Percentiles rank a stretch among this genome's conserved stretches.
These are phyloP conservation scores for Lipomyces spencermartinsiae DNA, from an alignment of 805 yeast genomes.

Conservation along the genomic window DNA sequence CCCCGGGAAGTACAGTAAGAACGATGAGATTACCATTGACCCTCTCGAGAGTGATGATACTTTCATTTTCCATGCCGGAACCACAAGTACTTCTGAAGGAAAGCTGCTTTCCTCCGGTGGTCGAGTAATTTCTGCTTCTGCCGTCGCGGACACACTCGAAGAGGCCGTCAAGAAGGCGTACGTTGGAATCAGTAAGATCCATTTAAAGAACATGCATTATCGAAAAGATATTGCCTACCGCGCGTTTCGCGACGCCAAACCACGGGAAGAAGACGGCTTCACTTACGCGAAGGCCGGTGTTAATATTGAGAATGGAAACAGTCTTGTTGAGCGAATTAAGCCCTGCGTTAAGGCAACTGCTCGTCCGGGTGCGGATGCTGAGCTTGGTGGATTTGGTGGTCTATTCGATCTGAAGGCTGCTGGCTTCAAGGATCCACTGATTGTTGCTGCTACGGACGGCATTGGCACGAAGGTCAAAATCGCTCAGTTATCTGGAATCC, in stretches of 20 bases:
- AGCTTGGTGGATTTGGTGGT: slow-evolving; percentile 99
- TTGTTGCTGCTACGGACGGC: slow-evolving; percentile 99
- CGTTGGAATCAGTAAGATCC: slow-evolving; percentile 76
- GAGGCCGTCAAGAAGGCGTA: slow-evolving; percentile 88
- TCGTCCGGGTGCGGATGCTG: slow-evolving; percentile 96
- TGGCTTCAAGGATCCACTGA: slow-evolving; percentile 75
- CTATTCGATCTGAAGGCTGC: slow-evolving; percentile 87
- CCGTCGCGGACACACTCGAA: slow-evolving; percentile 74
- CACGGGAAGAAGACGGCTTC: slow-evolving; percentile 51
- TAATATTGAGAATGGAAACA: slow-evolving; percentile 93
- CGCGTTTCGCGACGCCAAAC: slow-evolving; percentile 69
- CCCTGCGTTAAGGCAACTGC: slow-evolving; percentile 88
- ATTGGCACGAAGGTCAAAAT: slow-evolving; percentile 96
- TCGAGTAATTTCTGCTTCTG: slow-evolving; percentile 94
- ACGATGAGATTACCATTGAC: slow-evolving; percentile 76
- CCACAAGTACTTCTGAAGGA: slow-evolving; percentile 58
- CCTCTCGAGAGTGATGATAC: slow-evolving; percentile 55
- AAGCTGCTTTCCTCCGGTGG: slow-evolving; percentile 88
- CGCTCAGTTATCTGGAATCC: slow-evolving; percentile 87
- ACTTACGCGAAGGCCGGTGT: slow-evolving; percentile 98
- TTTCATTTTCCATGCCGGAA: slow-evolving; percentile 95
- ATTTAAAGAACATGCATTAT: slow-evolving; percentile 77
- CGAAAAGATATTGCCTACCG: slow-evolving; percentile 93
- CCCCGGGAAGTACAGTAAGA: slow-evolving; percentile 85
- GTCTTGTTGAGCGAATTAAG: slow-evolving; percentile 88